Base-by-base conservation (phyloP, 768 basidiomycete species). In the Cystofilobasidium capitatum region DNA sequence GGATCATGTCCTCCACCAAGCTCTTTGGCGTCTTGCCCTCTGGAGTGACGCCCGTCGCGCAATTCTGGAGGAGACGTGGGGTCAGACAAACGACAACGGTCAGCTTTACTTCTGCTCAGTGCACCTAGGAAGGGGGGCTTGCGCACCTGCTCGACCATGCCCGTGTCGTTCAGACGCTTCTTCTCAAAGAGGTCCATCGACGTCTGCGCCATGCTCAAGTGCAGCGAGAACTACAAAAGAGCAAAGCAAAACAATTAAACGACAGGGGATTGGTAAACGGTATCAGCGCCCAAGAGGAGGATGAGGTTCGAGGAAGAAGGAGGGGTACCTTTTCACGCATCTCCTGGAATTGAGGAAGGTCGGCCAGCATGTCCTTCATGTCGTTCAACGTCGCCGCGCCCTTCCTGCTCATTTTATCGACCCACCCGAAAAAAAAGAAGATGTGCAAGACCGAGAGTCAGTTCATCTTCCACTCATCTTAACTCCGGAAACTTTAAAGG, bases 351-450 rank as follows among this genome's bases (percentile, higher is more conserved):
- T 96, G 91, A 1, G 93, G 92, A 69, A 99, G 76, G 74, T 81
- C 90, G 37, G 96, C 96, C 39, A 99, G 81, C 94, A 98, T 96
- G 74, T 99, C 96, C 77, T 96, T 97, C 89, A 99, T 93, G 78
- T 97, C 94, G 73, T 92, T 94, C 57, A 99, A 76, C 72, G 84
- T 92, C 57, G 89, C 88, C 12, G 88, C 89, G 51, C 87, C 86
- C 72, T 89, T 85, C 33, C 88, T 87, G 65, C 31, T 66, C 59
- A 62, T 40, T 9, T 51, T 20, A 20, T 20, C 40, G 10, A 42
- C n/a, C n/a, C n/a, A n/a, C n/a, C n/a, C n/a, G n/a, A n/a, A n/a
- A n/a, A n/a, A n/a, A n/a, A n/a, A n/a, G n/a, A n/a, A n/a, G n/a
- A n/a, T n/a, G n/a, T n/a, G n/a, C n/a, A n/a, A n/a, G n/a, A n/a